Evolutionary conservation across 257 asterid species (phyloP), one percentile per base, ranked within the genome.

Genomic region (Scutellaria minor): DNA sequence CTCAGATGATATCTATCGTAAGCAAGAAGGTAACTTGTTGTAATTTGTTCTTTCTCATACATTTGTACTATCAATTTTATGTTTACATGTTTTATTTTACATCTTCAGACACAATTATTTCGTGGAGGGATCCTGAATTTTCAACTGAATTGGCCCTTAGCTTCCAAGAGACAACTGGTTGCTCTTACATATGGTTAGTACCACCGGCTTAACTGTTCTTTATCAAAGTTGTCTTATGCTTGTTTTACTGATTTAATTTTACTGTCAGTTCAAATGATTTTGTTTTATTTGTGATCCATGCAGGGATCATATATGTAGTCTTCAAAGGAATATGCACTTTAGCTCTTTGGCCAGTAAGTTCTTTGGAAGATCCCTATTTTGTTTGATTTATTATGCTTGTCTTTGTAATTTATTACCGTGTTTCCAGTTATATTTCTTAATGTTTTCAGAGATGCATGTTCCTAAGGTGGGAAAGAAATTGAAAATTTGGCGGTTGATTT

Each of bases 111-210:
- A 95, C 99, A 71, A 92, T 95, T 74, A 92, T 95, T 76, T 95
- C 98, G 7, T 95, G 99, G 99, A 84, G 91, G 86, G 99, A 95
- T 87, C 96, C 96, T 42, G 98, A 92, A 73, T 81, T 78, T 82
- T 83, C 96, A 64, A 90, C 96, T 53, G 99, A 95, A 75, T 82
- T 95, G 80, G 99, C 99, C 64, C 99, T 95, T 74, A 95, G 99
- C 91, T 95, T 95, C 83, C 99, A 92, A 81, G 98, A 95, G 88
- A 83, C 89, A 9, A 81, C 92, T 18, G 99, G 99, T 57, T 95
- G 99, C 93, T 75, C 95, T 66, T 87, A 85, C 80, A 90, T 92
- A 85, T 95, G 99, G 99, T 85, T 83, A 90, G 96, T 90, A 78
- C 70, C 84, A 58, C 70, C 84, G 53, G 55, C 59, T 55, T 58